These are phyloP conservation scores for Sugiyamaella grinbergsii DNA, from an alignment of 1,139 yeast genomes.

Conservation along the genomic window DNA sequence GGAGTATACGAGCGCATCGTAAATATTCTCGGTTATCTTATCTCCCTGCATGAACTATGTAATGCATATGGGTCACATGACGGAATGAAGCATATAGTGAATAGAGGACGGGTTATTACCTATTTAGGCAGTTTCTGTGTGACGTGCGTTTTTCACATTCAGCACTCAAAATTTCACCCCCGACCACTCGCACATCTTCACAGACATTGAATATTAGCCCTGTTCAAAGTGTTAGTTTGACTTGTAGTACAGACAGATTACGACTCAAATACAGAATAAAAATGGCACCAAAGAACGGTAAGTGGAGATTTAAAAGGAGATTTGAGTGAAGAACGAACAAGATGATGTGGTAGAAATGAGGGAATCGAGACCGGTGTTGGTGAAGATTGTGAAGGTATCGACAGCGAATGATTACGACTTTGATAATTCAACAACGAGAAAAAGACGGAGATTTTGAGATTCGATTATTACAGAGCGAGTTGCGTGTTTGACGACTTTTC, in stretches of 20 bases:
- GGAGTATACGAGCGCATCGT: neutral
- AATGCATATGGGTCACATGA: neutral
- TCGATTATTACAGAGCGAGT: no score
- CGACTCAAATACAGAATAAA: slow-evolving; percentile 19
- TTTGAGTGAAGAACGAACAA: neutral
- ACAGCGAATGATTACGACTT: no score
- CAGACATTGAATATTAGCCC: slow-evolving; percentile 10
- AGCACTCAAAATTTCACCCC: slow-evolving; percentile 5
- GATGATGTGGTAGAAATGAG: neutral
- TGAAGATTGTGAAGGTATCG: no score
- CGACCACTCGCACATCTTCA: neutral
- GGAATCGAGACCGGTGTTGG: neutral
- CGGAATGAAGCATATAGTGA: no score
- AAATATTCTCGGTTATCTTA: neutral
- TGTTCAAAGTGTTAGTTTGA: slow-evolving; percentile 12
- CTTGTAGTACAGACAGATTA: slow-evolving; percentile 18
- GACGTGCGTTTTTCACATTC: neutral
- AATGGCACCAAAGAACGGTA: slow-evolving; percentile 31
- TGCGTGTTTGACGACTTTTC: no score
- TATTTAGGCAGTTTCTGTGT: neutral
- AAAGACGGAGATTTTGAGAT: no score
- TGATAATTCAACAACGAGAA: no score
- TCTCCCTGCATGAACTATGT: neutral
- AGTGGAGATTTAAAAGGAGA: slow-evolving; percentile 10
- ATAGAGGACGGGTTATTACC: no score